Base-by-base conservation (phyloP, 768 basidiomycete genomes). In the Trametes meyenii region DNA sequence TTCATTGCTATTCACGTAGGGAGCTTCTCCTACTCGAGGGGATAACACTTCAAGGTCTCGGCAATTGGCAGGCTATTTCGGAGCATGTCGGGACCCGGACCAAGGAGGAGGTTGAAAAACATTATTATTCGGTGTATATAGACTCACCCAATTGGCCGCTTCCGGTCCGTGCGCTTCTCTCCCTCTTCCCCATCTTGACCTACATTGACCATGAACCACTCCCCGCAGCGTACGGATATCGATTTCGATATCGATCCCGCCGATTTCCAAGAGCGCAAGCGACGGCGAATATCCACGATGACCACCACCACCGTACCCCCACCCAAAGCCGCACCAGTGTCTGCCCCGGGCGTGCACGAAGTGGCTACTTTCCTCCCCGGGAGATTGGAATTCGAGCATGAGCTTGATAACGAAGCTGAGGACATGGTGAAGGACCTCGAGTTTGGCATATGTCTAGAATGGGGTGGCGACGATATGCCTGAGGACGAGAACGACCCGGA, bases 301-400 rank as follows among this genome's bases (percentile, higher is more conserved):
- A 87, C 85, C 66, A 80, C 81, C 29, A 78, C 79, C 48, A 77
- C 75, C 5, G 79, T 79, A 7, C 78, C 84, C 16, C 78, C 85
- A 48, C 84, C 88, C 33, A 92, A 92, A 70, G 80, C 86, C 2
- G 82, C 90, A 1, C 90, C 95, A 4, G 92, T 90, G 6, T 98
- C 96, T 6, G 86, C 89, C 0, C 96, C 96, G 3, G 93, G 86
- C 4, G 86, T 92, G 16, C 96, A 98, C 72, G 96, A 99, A 76
- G 83, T 98, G 42, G 86, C 89, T 16, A 90, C 89, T 0, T 98
- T 89, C 76, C 88, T 99, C 71, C 96, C 96, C 10, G 96, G 96
- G 16, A 88, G 96, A n/a, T 81, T 99, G 38, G 96, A 99, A 74
- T 99, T 99, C 71, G 96, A 99, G 71, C 95, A 96, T 67, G 96